Base-by-base conservation (phyloP, 73 alveolate genomes). In the Blepharisma stoltei region DNA sequence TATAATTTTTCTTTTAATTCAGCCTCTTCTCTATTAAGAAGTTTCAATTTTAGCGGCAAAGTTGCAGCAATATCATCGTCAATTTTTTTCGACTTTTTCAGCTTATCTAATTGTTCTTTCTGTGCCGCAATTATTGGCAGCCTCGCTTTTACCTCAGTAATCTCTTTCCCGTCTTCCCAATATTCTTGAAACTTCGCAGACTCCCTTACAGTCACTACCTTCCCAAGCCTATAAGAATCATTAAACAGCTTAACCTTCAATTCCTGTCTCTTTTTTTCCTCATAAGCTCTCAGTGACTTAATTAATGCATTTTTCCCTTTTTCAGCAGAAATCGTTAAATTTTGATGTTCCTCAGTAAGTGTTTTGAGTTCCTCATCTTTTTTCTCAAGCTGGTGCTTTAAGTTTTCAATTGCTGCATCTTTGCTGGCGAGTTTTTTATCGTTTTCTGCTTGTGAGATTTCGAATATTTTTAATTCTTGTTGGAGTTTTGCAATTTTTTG, bases 101-200 rank as follows among this genome's bases (percentile, higher is more conserved):
- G 2, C 23, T 60, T 60, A 18, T 60, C 73, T 3, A 60, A 47
- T 2, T n/a, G n/a, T 20, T 60, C 73, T 25, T 60, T 60, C 73
- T 60, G 73, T 60, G n/a, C 23, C 46, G 23, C n/a, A 60, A 60
- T 25, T 8, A 8, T 60, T n/a, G 45, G n/a, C 4, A 60, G 45
- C 14, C 18, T 25, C 23, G 14, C 73, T 25, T 60, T 60, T 8
- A 38, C 45, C 73, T 60, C 48, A 60, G 73, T 60, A 9, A 60
- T 60, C 45, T 60, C 73, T 25, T 60, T 60, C 23, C 73, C 73
- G 5, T 60, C 73, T 60, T 60, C 73, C 73, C 73, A 60, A 25
- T 60, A 60, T 47, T 60, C 73, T 25, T 60, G 73, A 60, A 60
- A 60, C 73, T 38, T 60, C 23, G 73, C 23, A 14, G 46, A n/a